Base-by-base conservation (phyloP, 2,329 filamentous ascomycete species). In the Cercospora sojina region DNA sequence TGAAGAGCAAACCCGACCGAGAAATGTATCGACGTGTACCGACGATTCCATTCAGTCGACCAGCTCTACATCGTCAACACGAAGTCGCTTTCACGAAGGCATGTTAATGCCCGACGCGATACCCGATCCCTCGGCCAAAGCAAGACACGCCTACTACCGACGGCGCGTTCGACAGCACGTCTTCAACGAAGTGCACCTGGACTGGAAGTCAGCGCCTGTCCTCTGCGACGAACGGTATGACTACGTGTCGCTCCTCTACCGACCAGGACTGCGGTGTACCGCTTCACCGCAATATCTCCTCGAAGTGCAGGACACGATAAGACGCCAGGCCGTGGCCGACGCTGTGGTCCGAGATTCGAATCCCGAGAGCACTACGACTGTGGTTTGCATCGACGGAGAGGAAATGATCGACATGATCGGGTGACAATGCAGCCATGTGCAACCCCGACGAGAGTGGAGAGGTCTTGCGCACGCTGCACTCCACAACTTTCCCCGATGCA, bases 401-500 rank as follows among this genome's bases (percentile, higher is more conserved):
- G 67, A 71, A 59, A 53, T 72, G 25, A 55, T 71, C 60, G 71
- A 72, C 59, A 72, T 72, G 71, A 71, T 72, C 56, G 71, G 69
- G n/a, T 71, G 67, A 71, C 38, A 20, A 35, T 18, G 25, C 62
- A 29, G 43, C 35, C 51, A 63, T 27, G 51, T 57, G 60, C 35
- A 32, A 63, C 59, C 29, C 47, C 27, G 25, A 25, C 13, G 35
- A 31, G 23, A 31, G 43, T 18, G 27, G 59, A 29, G 25, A 57
- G 49, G 51, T 63, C 49, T 31, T 57, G 16, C 38, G 51, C 47
- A 57, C 12, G 35, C 32, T 56, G 58, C 58, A 31, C 41, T 20
- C 23, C 18, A 31, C 38, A 31, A 59, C 38, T 32, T 61, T 49
- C 59, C 18, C 27, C 41, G 23, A 43, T 43, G 57, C 23, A 29